These are phyloP conservation scores for Elaeis guineensis DNA, from an alignment of 176 grass and related monocot genomes.

Conservation along the genomic window DNA sequence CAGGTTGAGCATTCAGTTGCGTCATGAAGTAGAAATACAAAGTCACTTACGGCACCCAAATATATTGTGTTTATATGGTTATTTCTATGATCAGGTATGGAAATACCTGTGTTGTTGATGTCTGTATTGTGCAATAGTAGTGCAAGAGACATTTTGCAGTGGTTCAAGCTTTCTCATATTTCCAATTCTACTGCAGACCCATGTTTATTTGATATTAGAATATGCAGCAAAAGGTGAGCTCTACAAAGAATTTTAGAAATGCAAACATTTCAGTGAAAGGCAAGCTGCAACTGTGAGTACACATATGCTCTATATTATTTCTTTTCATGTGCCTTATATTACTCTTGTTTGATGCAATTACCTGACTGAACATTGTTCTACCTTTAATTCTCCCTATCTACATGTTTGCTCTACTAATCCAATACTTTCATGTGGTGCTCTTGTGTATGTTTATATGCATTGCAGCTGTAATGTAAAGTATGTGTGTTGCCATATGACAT, in stretches of 20 bases:
- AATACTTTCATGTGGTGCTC: too few species aligned
- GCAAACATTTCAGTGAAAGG: conserved; percentile 70
- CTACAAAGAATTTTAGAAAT: conserved; percentile 91
- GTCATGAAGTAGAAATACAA: conserved; percentile 84
- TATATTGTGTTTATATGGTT: conserved; percentile 80
- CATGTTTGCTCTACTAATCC: too few species aligned
- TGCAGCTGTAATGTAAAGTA: too few species aligned
- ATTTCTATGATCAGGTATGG: conserved; percentile 90
- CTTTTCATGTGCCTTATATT: too few species aligned
- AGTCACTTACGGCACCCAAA: conserved; percentile 74
- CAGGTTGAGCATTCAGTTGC: conserved; percentile 82
- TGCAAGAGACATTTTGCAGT: too few species aligned
- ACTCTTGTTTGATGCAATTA: too few species aligned
- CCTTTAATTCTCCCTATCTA: too few species aligned
- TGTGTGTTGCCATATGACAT: too few species aligned
- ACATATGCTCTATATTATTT: not conserved
- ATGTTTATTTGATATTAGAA: conserved; percentile 87
- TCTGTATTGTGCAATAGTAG: not conserved
- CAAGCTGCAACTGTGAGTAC: conserved; percentile 71
- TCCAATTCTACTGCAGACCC: conserved; percentile 29
- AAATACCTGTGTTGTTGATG: too few species aligned
- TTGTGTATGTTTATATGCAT: too few species aligned
- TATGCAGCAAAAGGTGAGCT: conserved; percentile 95
- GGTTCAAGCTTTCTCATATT: too few species aligned
- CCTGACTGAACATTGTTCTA: too few species aligned